Evolutionary conservation across 2,329 filamentous ascomycete species (phyloP).

Genomic region (Sporothrix phasma): DNA sequence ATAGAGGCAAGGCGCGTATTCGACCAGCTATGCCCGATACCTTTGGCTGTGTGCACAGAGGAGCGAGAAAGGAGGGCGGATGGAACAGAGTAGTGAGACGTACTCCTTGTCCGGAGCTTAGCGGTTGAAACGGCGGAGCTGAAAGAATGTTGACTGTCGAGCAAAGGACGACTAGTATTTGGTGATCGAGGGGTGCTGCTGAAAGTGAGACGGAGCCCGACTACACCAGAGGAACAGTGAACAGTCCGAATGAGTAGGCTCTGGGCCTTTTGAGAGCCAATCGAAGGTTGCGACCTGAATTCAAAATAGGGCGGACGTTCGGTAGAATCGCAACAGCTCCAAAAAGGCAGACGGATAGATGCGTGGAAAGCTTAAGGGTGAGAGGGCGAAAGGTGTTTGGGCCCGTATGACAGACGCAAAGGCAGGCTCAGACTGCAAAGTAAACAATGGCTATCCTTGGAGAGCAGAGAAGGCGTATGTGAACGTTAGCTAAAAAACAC

Average conservation of each 20-base stretch:
- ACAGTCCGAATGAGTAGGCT: not conserved
- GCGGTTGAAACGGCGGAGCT: too few species aligned
- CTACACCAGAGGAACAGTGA: not conserved
- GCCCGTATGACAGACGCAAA: not conserved
- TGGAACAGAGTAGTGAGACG: too few species aligned
- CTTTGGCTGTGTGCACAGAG: not conserved
- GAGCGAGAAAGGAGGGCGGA: not conserved
- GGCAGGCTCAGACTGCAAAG: constrained; percentile 7
- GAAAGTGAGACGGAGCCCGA: not conserved
- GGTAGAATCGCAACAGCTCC: too few species aligned
- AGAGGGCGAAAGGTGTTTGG: not conserved
- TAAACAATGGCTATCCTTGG: constrained; percentile 5
- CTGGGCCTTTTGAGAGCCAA: constrained; percentile 1
- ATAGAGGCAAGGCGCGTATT: not conserved
- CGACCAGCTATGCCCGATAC: not conserved
- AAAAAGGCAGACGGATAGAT: too few species aligned
- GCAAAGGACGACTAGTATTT: not conserved
- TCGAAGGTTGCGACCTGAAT: not conserved
- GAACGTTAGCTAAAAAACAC: not conserved
- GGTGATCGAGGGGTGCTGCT: not conserved
- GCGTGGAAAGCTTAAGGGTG: too few species aligned
- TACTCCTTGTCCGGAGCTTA: too few species aligned
- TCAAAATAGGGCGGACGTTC: not conserved
- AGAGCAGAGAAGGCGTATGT: not conserved
- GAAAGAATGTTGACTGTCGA: not conserved